Evolutionary conservation across 805 yeast genomes (phyloP).

Genomic region (Candida parachauliodes): DNA sequence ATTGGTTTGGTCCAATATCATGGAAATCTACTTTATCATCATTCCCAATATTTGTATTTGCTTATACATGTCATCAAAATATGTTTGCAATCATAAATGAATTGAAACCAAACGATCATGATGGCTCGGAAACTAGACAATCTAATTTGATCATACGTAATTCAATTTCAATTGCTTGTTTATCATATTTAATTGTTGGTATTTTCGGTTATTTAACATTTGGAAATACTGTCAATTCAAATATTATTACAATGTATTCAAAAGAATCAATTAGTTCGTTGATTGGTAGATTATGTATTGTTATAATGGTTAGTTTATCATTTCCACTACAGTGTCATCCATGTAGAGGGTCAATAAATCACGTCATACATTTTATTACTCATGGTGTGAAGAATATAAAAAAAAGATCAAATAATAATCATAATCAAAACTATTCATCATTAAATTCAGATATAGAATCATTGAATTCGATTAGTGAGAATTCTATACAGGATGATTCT

Average conservation of each 20-base stretch:
- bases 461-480: conserved; percentile 10
- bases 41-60: conserved; percentile 72
- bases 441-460: conserved; percentile 25
- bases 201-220: conserved; percentile 68
- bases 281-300: conserved; percentile 59
- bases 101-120: conserved; percentile 36
- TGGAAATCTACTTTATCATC: conserved; percentile 47
- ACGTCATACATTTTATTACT: conserved; percentile 50
- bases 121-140: conserved; percentile 41
- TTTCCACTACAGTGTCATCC: conserved; percentile 83
- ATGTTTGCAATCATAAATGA: conserved; percentile 76
- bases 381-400: conserved; percentile 26
- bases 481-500: conserved; percentile 27
- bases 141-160: conserved; percentile 50
- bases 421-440: conserved; percentile 20
- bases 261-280: conserved; percentile 44
- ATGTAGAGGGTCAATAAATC: conserved; percentile 68
- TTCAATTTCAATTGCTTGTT: conserved; percentile 52
- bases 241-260: conserved; percentile 66
- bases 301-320: conserved; percentile 69
- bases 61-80: conserved; percentile 80
- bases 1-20: conserved; percentile 39
- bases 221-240: conserved; percentile 63
- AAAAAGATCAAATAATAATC: conserved; percentile 14
- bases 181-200: conserved; percentile 62